phyloP scores from a whole-genome alignment of 2,329 filamentous ascomycete species.

The Alternaria sp. region DNA sequence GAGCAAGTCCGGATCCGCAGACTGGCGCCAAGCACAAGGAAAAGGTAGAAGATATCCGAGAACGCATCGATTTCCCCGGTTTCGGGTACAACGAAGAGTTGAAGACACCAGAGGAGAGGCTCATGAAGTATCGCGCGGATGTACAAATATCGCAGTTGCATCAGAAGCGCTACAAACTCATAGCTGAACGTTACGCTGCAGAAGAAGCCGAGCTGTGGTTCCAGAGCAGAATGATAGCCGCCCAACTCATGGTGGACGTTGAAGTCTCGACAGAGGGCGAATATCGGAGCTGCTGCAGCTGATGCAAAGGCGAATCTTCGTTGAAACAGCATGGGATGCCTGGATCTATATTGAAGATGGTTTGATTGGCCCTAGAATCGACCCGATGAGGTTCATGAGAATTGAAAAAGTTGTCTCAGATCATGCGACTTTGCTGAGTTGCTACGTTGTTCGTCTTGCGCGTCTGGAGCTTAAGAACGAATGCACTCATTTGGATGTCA shows the following conservation, averaged over 20 bases:
- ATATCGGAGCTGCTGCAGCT: neutral
- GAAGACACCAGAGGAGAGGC: neutral
- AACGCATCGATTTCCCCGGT: neutral
- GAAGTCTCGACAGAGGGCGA: neutral
- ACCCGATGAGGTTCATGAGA: neutral
- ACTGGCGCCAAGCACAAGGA: neutral
- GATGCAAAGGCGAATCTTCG: neutral
- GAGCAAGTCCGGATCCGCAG: neutral
- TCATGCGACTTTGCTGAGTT: neutral
- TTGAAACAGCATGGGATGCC: accelerated
- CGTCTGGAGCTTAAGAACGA: neutral
- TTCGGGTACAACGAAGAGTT: neutral
- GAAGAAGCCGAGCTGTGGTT: neutral
- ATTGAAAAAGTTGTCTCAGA: neutral
- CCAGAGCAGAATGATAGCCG: neutral
- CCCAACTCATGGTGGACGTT: neutral
- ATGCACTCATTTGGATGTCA: neutral
- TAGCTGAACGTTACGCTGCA: neutral
- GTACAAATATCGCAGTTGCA: neutral
- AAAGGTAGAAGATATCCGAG: neutral
- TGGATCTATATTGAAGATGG: neutral
- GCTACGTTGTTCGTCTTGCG: neutral
- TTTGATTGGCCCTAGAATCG: neutral
- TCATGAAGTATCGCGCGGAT: neutral
- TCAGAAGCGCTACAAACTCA: too few relatives aligned